Evolutionary conservation across 106 monocot genomes (phyloP), one percentile per base, ranked within the genome.

Genomic region (Dioscorea dumetorum): DNA sequence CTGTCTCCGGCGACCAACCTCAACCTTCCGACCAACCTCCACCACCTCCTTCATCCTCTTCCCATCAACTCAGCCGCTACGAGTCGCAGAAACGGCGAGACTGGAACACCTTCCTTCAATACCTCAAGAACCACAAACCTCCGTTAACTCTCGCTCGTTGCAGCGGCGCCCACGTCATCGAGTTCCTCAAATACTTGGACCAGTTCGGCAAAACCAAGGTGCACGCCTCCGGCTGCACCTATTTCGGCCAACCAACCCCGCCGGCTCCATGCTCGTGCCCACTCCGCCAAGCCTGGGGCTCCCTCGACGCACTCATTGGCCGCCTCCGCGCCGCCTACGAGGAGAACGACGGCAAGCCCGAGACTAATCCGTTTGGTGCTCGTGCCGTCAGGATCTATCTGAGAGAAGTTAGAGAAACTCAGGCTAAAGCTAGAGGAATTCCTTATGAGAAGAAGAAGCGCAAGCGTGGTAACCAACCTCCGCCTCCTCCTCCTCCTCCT

Each of bases 161-260:
- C 77, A 84, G 84, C 73, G 84, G 84, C 1, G 83, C 83, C 14
- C 80, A 80, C 65, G 84, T 84, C 22, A 84, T 84, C 50, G 84
- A 84, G 60, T 84, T 84, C 73, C 73, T 85, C 12, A 72, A 66
- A 48, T 81, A 81, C 57, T 72, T 81, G 7, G 85, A 81, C 67
- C 85, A 85, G 74, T 81, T 81, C 72, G 85, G 81, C 16, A 85
- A 85, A 72, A 85, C 85, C 9, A 81, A 81, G 78, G 81, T 85
- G 21, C 85, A 85, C 75, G 52, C 67, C n/a, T 12, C 32, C 22
- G 77, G 57, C 2, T 85, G 84, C 70, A 24, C 69, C 58, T 80
- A 74, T 70, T 80, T 57, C 77, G 84, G 84, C 58, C 73, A 77
- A 28, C 84, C 84, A 2, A 63, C 13, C 31, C 80, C 84, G 2